phyloP scores from a whole-genome alignment of 129 eudicot genomes.

The Helianthus tuberosus region DNA sequence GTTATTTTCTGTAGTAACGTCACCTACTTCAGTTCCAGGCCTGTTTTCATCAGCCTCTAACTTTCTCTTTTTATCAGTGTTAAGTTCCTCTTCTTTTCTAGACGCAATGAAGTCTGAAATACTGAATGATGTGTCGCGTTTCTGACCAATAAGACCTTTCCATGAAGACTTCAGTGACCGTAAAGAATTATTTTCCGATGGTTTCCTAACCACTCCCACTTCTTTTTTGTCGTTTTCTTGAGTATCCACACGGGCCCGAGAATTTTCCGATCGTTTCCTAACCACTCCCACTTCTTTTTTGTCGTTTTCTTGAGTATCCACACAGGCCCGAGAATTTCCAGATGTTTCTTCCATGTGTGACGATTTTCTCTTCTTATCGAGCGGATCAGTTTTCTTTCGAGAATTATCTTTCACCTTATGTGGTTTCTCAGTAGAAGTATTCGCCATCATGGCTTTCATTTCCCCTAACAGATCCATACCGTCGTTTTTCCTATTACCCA shows the following conservation, averaged over 20 bases:
- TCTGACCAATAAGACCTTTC: slow-evolving; percentile 53
- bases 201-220: too few relatives aligned
- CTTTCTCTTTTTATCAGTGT: slow-evolving; percentile 24
- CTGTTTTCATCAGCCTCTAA: too few relatives aligned
- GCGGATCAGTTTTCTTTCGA: slow-evolving; percentile 29
- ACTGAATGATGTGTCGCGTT: slow-evolving; percentile 38
- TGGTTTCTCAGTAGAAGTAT: slow-evolving; percentile 35
- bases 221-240: too few relatives aligned
- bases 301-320: slow-evolving; percentile 27
- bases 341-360: slow-evolving; percentile 32
- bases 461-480: slow-evolving; percentile 30
- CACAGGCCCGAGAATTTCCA: slow-evolving; percentile 18
- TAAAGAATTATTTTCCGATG: too few relatives aligned
- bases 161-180: slow-evolving; percentile 59
- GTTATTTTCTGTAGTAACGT: too few relatives aligned
- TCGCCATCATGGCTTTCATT: slow-evolving; percentile 32
- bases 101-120: slow-evolving; percentile 48
- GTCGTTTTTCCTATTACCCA: slow-evolving; percentile 46
- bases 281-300: slow-evolving; percentile 25
- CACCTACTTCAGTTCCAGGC: too few relatives aligned
- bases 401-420: slow-evolving; percentile 19
- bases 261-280: slow-evolving; percentile 26
- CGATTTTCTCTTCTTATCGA: slow-evolving; percentile 56
- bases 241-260: too few relatives aligned
- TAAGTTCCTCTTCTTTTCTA: slow-evolving; percentile 30